A percentile compares a stretch with the other conserved stretches of the same genome.
Evolutionary conservation across 2,329 filamentous ascomycete species (phyloP).

Genomic region (Microdochium nivale): DNA sequence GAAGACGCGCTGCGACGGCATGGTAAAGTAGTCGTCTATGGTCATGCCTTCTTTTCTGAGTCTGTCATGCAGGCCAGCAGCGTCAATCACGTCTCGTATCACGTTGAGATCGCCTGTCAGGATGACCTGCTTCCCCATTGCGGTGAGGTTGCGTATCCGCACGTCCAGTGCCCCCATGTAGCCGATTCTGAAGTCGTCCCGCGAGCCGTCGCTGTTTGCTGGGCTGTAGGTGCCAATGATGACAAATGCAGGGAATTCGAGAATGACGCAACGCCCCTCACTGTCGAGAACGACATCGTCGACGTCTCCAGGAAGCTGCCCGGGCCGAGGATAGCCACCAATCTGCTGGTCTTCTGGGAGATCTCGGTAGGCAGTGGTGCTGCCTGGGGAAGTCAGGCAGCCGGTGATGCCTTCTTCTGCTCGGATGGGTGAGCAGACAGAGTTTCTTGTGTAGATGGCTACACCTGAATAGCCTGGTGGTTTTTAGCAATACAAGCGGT

Average conservation of each 20-base stretch:
- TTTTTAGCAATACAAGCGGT: conserved; percentile 6
- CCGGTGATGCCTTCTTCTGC: conserved; percentile 94
- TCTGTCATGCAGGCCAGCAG: conserved; percentile 62
- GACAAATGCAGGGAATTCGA: conserved; percentile 94
- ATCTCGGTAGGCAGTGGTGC: conserved; percentile 62
- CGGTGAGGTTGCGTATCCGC: conserved; percentile 74
- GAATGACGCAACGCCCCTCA: conserved; percentile 81
- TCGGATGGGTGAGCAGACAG: conserved; percentile 74
- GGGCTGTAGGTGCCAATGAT: conserved; percentile 89
- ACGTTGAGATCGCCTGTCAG: conserved; percentile 88
- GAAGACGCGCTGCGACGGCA: conserved; percentile 67
- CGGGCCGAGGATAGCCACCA: conserved; percentile 72
- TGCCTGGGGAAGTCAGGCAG: conserved; percentile 64
- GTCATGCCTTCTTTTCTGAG: conserved; percentile 63
- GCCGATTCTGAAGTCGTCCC: conserved; percentile 72
- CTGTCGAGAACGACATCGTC: conserved; percentile 73
- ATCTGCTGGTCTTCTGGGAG: conserved; percentile 68
- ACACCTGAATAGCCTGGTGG: conserved; percentile 82
- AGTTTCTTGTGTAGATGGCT: conserved; percentile 86
- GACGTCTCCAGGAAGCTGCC: conserved; percentile 54
- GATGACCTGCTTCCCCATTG: conserved; percentile 75
- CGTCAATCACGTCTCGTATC: conserved; percentile 59
- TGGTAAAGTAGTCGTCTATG: conserved; percentile 62
- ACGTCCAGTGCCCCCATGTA: conserved; percentile 76
- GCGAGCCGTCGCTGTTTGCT: conserved; percentile 75